A percentile compares a stretch with the other conserved stretches of the same genome.
Evolutionary conservation across 305 asterid genomes (phyloP).

Genomic region (Fraxinus albicans): DNA sequence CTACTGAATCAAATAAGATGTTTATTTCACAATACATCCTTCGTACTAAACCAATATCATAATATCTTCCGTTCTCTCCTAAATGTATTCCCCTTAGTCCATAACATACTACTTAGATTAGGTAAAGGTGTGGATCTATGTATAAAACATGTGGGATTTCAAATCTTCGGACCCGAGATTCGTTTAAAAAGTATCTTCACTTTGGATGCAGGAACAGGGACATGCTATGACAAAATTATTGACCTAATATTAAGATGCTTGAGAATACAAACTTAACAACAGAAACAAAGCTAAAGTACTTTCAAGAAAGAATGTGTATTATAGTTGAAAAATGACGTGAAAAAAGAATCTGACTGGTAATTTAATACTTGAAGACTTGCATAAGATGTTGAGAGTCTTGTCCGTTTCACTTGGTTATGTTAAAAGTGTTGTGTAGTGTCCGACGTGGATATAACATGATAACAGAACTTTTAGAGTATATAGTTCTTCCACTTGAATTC

Average conservation of each 20-base stretch:
- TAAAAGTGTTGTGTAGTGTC: background rate
- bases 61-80: background rate
- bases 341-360: background rate
- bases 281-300: background rate
- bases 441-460: background rate
- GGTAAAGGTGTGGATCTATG: background rate
- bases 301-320: background rate
- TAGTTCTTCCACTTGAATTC: background rate
- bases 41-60: background rate
- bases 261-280: background rate
- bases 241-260: background rate
- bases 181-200: background rate
- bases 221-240: background rate
- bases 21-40: background rate
- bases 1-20: background rate
- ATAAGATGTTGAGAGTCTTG: background rate
- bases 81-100: background rate
- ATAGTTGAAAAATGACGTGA: background rate
- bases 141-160: background rate
- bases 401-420: background rate
- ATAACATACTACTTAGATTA: background rate
- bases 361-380: background rate
- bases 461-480: background rate
- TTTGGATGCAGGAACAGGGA: background rate
- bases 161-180: background rate